Evolutionary conservation across 1,139 yeast species (phyloP), one percentile per base, ranked within the genome.

Genomic region (Candida sanyaensis): DNA sequence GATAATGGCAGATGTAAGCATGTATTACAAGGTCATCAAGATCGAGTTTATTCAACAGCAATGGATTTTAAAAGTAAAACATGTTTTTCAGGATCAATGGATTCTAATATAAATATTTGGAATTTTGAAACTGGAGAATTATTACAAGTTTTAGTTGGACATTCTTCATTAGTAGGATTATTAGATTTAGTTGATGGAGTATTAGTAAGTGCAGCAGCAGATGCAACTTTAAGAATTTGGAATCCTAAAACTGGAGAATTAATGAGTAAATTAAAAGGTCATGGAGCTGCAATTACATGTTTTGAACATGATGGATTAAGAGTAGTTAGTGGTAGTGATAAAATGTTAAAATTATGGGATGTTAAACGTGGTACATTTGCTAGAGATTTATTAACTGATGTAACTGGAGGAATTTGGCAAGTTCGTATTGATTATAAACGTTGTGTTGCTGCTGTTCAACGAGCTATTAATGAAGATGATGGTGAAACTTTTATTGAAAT

Each of bases 171-270:
- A 21, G 99, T 93, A 21, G 99, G 99, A 0, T 71, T 93, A 23
- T 74, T 95, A 31, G 91, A 88, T 42, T 76, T 92, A 24, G 85
- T 90, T 7, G 84, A 88, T 38, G 84, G 86, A 21, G 84, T 83
- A 38, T 74, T 93, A n/a, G 96, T 93, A 2, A 87, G 96, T 36
- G 99, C 97, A 0, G 98, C 98, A 1, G 98, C 98, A 0, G 99
- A 93, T 64, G 83, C 96, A 1, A 86, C 97, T 0, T 75, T 93
- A 41, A 77, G 97, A 43, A 86, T 93, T 2, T 93, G 99, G 99
- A 87, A 93, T 62, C 95, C 97, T 0, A 81, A 80, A 29, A 80
- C 83, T 5, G 96, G 96, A 24, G 79, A 80, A 37, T 78, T 84
- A 49, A 69, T 77, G 51, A 83, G 84, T 63, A 86, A 87, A 49